Evolutionary conservation across 352 stramenopile species (phyloP).

Genomic region (Pythium volutum): DNA sequence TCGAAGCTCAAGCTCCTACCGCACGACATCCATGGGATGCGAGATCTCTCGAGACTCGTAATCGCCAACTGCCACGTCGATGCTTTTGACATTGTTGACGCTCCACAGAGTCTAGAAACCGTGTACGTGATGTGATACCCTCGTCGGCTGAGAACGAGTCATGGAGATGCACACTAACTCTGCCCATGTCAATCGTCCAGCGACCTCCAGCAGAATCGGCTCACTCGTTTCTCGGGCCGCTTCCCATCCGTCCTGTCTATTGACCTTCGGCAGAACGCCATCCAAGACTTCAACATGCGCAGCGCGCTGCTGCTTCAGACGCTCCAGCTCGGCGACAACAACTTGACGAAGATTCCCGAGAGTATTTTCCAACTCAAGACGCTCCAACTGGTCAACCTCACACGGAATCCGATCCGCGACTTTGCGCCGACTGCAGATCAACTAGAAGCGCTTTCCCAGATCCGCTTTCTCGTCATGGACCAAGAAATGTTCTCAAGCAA

Average conservation of each 20-base stretch:
- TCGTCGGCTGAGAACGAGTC: background rate
- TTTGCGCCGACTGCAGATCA: constrained; percentile 3
- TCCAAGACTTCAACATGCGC: constrained; percentile 7
- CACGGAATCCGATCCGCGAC: constrained; percentile 15
- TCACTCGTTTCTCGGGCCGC: constrained; percentile 1
- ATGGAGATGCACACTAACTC: too few relatives aligned
- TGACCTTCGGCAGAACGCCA: constrained; percentile 2
- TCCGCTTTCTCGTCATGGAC: constrained; percentile 1
- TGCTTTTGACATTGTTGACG: background rate
- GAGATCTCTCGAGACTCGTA: background rate
- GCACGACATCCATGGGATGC: background rate
- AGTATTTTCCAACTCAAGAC: background rate
- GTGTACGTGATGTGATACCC: too few relatives aligned
- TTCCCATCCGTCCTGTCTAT: background rate
- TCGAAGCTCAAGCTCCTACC: background rate
- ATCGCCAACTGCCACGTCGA: background rate
- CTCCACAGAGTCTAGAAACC: too few relatives aligned
- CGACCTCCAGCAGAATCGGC: constrained; percentile 2
- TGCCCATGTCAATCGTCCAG: too few relatives aligned
- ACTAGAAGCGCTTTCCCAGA: background rate
- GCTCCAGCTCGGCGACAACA: constrained; percentile 11
- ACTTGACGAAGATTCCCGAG: background rate
- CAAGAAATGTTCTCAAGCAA: constrained; percentile 14
- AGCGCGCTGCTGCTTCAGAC: background rate
- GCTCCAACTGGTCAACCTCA: constrained; percentile 12